Evolutionary conservation across 1,284 basidiomycete species (phyloP), one percentile per base, ranked within the genome.

Genomic region (Acaromyces ingoldii): DNA sequence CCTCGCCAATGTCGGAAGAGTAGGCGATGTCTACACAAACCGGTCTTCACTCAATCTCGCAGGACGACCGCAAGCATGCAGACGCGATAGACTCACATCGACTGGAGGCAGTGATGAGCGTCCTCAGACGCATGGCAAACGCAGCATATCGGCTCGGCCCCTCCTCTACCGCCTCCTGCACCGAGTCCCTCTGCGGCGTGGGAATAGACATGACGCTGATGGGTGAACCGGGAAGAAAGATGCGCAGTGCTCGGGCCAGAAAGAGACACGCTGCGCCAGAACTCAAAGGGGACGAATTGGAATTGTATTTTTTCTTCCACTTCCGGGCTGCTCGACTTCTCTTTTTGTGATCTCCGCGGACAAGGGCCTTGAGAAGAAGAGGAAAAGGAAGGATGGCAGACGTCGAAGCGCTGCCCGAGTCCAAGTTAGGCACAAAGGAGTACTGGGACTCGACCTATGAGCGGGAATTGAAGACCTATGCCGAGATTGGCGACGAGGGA

Each of bases 1-100:
- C 88, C 77, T 95, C 91, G 53, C 91, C 91, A 29, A 95, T 79
- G 72, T 95, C 91, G 77, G 86, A 88, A 21, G 88, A 89, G 82
- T 85, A 77, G 17, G 63, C 72, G 6, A 65, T 55, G 26, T 48
- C 45, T 36, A 39, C 3, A 4, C 28, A 33, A 9, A 19, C 19
- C 19, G 19, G 38, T 19, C 41, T 19, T 6, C 10, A 33, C 19
- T 31, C 3, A n/a, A 47, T 17, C 4, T 39, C 30, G 22, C 4
- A 22, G 2, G 6, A 9, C 2, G 22, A 37, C 31, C 45, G 22
- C 4, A 5, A 22, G 4, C 13, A 11, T 25, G 38, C 24, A n/a
- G n/a, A n/a, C n/a, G n/a, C n/a, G n/a, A n/a, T 15, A 17, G 22
- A 37, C 49, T 29, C 28, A 34, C 68, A 72, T 5, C 71, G 57